phyloP scores from a whole-genome alignment of 495 filamentous ascomycete genomes.

The Jackrogersella multiformis region DNA sequence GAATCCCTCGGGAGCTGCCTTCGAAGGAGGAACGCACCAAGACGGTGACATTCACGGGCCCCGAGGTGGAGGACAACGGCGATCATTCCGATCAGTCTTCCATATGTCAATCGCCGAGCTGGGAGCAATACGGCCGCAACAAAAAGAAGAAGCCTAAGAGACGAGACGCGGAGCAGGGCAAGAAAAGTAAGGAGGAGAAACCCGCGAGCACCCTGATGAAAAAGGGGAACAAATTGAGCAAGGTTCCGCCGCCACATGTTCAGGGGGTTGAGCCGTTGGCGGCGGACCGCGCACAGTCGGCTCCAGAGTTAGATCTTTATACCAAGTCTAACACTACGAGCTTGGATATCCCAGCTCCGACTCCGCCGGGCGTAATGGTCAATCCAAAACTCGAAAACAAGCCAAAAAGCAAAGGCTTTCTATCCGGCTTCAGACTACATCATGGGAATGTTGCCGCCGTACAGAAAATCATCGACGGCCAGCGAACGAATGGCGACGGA shows the following conservation, averaged over 20 bases:
- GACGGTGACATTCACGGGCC: slow-evolving; percentile 55
- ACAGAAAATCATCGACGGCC: slow-evolving; percentile 40
- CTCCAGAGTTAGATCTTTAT: slow-evolving; percentile 37
- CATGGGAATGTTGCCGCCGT: slow-evolving; percentile 44
- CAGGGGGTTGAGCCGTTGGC: slow-evolving; percentile 31
- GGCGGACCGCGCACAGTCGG: slow-evolving; percentile 38
- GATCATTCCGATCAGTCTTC: slow-evolving; percentile 59
- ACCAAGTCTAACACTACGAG: slow-evolving; percentile 30
- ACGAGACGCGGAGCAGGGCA: slow-evolving; percentile 52
- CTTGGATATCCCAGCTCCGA: slow-evolving; percentile 20
- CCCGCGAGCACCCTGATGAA: slow-evolving; percentile 51
- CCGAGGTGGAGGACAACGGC: slow-evolving; percentile 47
- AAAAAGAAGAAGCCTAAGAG: slow-evolving; percentile 60
- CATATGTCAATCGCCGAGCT: slow-evolving; percentile 66
- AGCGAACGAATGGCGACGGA: slow-evolving; percentile 24
- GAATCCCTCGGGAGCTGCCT: slow-evolving; percentile 30
- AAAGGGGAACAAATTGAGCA: slow-evolving; percentile 50
- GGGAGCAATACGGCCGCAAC: slow-evolving; percentile 60
- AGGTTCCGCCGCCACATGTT: slow-evolving; percentile 42
- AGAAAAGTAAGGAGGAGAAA: slow-evolving; percentile 55
- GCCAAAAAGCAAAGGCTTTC: slow-evolving; percentile 43
- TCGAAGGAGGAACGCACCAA: slow-evolving; percentile 48
- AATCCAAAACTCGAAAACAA: slow-evolving; percentile 28
- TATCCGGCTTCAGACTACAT: slow-evolving; percentile 43
- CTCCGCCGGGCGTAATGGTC: slow-evolving; percentile 18